These are phyloP conservation scores for Fusarium sp. DNA, from an alignment of 2,329 filamentous ascomycete genomes.

Conservation along the genomic window DNA sequence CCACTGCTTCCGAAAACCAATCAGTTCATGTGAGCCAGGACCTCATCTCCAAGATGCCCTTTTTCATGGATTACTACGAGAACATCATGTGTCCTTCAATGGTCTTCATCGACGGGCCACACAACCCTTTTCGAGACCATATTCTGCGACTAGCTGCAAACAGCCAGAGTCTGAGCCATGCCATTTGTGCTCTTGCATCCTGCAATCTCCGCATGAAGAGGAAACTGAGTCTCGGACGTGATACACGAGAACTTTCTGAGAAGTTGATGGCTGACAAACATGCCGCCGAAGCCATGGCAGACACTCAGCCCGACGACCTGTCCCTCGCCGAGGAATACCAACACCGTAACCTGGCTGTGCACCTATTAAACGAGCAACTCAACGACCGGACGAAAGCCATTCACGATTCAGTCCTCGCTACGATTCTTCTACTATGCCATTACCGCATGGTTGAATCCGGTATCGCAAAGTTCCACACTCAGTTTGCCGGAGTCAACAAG, in stretches of 20 bases:
- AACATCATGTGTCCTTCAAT: slow-evolving; percentile 92
- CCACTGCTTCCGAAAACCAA: slow-evolving; percentile 59
- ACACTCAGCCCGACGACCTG: slow-evolving; percentile 69
- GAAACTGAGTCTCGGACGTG: slow-evolving; percentile 72
- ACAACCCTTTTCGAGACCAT: slow-evolving; percentile 87
- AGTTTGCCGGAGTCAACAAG: slow-evolving; percentile 93
- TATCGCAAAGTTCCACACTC: slow-evolving; percentile 91
- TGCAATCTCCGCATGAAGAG: slow-evolving; percentile 92
- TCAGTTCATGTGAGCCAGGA: slow-evolving; percentile 68
- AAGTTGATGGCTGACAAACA: slow-evolving; percentile 62
- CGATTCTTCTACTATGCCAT: slow-evolving; percentile 87
- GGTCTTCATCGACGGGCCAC: slow-evolving; percentile 87
- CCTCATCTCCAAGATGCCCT: slow-evolving; percentile 82
- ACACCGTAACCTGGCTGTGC: slow-evolving; percentile 83
- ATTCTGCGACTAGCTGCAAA: slow-evolving; percentile 81
- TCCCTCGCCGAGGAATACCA: slow-evolving; percentile 84
- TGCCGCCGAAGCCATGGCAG: slow-evolving; percentile 59
- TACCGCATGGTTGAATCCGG: slow-evolving; percentile 96
- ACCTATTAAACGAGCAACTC: slow-evolving; percentile 85
- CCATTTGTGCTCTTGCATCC: slow-evolving; percentile 87
- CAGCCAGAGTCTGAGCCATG: slow-evolving; percentile 89
- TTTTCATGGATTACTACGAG: slow-evolving; percentile 93
- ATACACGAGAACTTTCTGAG: slow-evolving; percentile 64
- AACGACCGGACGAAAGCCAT: slow-evolving; percentile 80
- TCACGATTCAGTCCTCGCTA: slow-evolving; percentile 89